Conservation (phyloP, 2,329 filamentous ascomycete species). For the Fusarium ambrosium region DNA sequence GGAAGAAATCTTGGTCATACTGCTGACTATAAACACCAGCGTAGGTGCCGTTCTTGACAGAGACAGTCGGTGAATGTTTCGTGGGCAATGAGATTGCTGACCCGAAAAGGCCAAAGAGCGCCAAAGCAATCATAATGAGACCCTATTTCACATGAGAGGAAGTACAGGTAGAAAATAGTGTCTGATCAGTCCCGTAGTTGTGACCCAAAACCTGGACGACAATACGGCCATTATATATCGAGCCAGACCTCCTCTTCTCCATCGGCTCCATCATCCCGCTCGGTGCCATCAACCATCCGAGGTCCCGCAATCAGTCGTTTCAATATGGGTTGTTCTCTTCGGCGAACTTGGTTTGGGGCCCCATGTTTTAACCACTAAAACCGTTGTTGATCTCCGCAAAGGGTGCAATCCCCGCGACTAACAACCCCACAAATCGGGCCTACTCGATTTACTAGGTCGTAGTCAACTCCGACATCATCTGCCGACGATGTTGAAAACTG, state of each 20-base stretch:
- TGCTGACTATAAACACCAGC: constrained; percentile 13
- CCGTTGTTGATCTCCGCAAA: neutral
- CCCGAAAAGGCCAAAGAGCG: neutral
- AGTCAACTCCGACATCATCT: neutral
- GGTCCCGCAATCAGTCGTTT: neutral
- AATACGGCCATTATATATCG: neutral
- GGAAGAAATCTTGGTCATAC: constrained; percentile 29
- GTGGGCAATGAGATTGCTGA: neutral
- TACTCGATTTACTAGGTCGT: neutral
- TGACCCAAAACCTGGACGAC: neutral
- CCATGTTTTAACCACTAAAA: neutral
- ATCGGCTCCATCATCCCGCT: neutral
- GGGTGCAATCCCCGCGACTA: neutral
- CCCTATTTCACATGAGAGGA: neutral
- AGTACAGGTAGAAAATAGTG: neutral
- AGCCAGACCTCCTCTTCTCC: neutral
- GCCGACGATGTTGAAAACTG: neutral
- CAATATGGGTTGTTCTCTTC: neutral
- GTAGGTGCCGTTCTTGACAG: constrained; percentile 30
- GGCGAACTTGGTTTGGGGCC: neutral
- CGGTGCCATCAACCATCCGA: neutral
- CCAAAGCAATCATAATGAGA: neutral
- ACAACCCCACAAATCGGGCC: neutral
- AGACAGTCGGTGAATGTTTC: neutral
- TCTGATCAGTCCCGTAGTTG: neutral